A percentile compares a stretch with the other conserved stretches of the same genome.
Evolutionary conservation across 2,329 filamentous ascomycete genomes (phyloP).

Genomic region (Nemania abortiva): DNA sequence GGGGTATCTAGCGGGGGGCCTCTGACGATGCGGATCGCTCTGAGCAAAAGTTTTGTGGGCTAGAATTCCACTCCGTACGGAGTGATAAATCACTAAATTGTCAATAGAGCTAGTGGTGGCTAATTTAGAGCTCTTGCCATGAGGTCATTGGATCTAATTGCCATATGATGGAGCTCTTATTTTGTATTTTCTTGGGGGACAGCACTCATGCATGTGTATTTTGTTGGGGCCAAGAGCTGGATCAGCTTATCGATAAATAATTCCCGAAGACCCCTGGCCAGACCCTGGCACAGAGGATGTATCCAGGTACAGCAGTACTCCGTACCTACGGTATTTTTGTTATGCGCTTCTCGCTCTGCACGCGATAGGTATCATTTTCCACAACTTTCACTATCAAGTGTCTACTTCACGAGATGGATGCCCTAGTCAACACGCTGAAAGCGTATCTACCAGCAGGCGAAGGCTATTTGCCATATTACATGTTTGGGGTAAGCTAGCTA

Average conservation of each 20-base stretch:
- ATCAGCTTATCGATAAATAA: neutral
- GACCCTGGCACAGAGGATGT: neutral
- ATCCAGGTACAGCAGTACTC: too few relatives aligned
- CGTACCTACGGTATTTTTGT: too few relatives aligned
- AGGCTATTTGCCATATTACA: conserved; percentile 70
- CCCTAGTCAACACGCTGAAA: conserved; percentile 60
- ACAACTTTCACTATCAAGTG: neutral
- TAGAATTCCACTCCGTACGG: too few relatives aligned
- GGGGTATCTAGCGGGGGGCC: too few relatives aligned
- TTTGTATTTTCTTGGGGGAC: neutral
- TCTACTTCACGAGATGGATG: conserved; percentile 13
- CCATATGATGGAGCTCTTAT: neutral
- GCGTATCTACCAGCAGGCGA: conserved; percentile 61
- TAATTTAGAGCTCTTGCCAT: conserved; percentile 18
- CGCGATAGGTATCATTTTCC: neutral
- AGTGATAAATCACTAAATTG: neutral
- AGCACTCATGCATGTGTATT: neutral
- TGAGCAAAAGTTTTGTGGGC: neutral
- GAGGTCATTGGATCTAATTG: conserved; percentile 29
- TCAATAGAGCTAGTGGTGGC: conserved; percentile 16
- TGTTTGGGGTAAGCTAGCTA: conserved; percentile 67
- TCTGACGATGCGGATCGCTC: too few relatives aligned
- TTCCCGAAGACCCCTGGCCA: neutral
- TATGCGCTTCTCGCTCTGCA: too few relatives aligned
- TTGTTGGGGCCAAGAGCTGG: neutral